Percentiles rank a stretch among this genome's conserved stretches.
Evolutionary conservation across 177 flowering plant genomes (phyloP).

Genomic region (Vitis hybrid): DNA sequence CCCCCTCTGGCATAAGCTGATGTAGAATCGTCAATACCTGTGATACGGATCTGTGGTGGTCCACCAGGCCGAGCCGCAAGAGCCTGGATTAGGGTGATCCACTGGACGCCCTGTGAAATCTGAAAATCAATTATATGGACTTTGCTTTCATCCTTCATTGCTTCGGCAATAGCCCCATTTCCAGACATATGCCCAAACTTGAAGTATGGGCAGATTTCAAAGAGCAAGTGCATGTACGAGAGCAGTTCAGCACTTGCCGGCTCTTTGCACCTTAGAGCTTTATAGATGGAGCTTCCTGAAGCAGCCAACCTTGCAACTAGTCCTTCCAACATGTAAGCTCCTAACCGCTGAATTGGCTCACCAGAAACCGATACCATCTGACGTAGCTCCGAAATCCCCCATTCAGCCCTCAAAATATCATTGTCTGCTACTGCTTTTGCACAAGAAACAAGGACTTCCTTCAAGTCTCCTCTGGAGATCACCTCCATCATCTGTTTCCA

Average conservation of each 20-base stretch:
- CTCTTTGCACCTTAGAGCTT: slow-evolving; percentile 70
- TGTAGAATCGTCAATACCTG: slow-evolving; percentile 67
- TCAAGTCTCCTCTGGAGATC: slow-evolving; percentile 52
- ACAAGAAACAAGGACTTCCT: slow-evolving; percentile 51
- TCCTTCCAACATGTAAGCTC: slow-evolving; percentile 83
- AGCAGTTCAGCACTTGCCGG: slow-evolving; percentile 62
- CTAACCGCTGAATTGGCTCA: slow-evolving; percentile 71
- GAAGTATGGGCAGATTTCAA: slow-evolving; percentile 79
- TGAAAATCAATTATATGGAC: slow-evolving; percentile 85
- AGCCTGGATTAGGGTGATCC: slow-evolving; percentile 70
- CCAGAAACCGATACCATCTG: slow-evolving; percentile 82
- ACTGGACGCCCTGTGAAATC: slow-evolving; percentile 74
- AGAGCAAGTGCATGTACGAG: slow-evolving; percentile 77
- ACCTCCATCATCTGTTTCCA: slow-evolving; percentile 43
- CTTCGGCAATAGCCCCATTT: slow-evolving; percentile 85
- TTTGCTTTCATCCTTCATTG: slow-evolving; percentile 57
- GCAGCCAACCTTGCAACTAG: slow-evolving; percentile 62
- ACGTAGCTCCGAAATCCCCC: slow-evolving; percentile 59
- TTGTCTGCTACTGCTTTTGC: slow-evolving; percentile 60
- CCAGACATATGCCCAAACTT: slow-evolving; percentile 84
- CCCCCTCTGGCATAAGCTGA: slow-evolving; percentile 72
- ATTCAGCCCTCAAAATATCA: slow-evolving; percentile 43
- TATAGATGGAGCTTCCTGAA: slow-evolving; percentile 71
- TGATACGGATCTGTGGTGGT: slow-evolving; percentile 69
- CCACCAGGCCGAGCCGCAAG: slow-evolving; percentile 69